phyloP scores from a whole-genome alignment of 805 yeast genomes.

The Nakazawaea holstii region DNA sequence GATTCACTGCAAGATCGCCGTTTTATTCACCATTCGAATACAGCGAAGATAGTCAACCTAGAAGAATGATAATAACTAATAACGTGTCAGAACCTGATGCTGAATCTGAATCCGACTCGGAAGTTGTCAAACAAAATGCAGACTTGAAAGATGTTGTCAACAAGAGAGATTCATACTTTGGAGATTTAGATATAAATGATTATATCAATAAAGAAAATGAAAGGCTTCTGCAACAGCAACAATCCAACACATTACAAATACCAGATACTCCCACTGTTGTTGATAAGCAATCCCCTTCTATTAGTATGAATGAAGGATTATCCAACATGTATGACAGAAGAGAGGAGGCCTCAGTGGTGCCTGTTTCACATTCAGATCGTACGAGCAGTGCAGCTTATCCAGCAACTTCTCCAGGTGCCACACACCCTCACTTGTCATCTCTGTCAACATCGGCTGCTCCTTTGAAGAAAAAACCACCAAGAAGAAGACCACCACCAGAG shows the following conservation, averaged over 20 bases:
- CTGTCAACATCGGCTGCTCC: background rate
- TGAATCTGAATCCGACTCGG: background rate
- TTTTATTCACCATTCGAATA: constrained; percentile 22
- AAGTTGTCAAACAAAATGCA: background rate
- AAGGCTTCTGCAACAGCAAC: background rate
- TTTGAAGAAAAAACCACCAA: constrained; percentile 4
- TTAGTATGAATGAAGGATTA: constrained; percentile 9
- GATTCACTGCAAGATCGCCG: constrained; percentile 30
- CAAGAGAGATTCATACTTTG: constrained; percentile 9
- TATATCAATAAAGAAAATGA: background rate
- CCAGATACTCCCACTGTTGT: background rate
- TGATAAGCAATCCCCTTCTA: constrained; percentile 6
- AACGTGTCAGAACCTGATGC: constrained; percentile 8
- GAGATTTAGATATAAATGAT: background rate
- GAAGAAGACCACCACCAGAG: constrained; percentile 37
- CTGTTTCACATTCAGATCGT: constrained; percentile 20
- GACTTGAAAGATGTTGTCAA: constrained; percentile 3
- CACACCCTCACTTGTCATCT: constrained; percentile 16
- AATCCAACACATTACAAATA: background rate
- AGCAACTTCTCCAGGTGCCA: constrained; percentile 13
- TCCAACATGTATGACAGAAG: constrained; percentile 30
- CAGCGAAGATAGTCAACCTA: constrained; percentile 11
- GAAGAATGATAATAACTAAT: constrained; percentile 20
- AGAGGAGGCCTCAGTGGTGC: constrained; percentile 29
- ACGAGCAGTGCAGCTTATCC: constrained; percentile 8